Percentiles rank a stretch among this genome's conserved stretches.
Conservation (phyloP, 208 protist genomes). For the Ichthyophonus hoferi region DNA sequence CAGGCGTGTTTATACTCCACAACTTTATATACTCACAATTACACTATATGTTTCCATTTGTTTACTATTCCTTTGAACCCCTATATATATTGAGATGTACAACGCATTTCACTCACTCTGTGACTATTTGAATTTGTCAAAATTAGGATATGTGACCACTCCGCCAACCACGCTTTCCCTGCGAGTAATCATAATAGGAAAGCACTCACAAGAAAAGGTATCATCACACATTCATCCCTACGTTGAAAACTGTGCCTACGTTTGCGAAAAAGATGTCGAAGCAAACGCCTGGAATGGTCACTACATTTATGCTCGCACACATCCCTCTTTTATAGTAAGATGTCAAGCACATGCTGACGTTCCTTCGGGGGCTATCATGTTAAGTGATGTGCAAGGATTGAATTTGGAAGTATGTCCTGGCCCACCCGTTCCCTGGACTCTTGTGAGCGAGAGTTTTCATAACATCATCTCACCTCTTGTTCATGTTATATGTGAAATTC, state of each 20-base stretch:
- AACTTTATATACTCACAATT: no score
- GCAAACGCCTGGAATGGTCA: neutral
- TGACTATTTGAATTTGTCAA: no score
- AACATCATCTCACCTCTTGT: no score
- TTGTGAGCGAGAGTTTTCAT: no score
- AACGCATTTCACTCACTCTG: no score
- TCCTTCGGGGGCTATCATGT: neutral
- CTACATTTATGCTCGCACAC: neutral
- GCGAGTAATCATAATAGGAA: neutral
- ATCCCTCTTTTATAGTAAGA: neutral
- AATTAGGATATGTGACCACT: no score
- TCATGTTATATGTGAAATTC: neutral
- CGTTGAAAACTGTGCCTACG: neutral
- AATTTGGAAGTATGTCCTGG: neutral
- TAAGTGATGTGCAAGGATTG: neutral
- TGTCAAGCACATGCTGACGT: neutral
- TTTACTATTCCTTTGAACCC: no score
- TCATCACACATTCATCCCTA: neutral
- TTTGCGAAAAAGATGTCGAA: neutral
- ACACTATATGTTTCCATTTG: no score
- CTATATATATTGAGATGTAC: no score
- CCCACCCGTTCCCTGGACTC: neutral
- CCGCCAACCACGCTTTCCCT: neutral
- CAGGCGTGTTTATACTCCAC: no score
- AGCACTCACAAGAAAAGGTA: neutral